These are phyloP conservation scores for Pyrrhoderma noxium DNA, from an alignment of 1,284 basidiomycete genomes.

Conservation along the genomic window DNA sequence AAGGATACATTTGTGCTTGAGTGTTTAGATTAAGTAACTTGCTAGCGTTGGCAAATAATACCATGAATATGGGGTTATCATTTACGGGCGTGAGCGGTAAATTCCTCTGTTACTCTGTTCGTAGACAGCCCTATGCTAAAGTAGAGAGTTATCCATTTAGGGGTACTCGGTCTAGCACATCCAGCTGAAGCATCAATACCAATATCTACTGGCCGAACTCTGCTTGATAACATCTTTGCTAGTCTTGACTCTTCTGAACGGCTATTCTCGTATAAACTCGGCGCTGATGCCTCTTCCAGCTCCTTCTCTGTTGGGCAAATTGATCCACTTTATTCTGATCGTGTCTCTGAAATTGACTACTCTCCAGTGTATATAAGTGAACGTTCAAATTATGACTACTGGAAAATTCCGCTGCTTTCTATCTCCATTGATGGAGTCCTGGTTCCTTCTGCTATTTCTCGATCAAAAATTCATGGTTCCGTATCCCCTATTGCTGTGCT, in stretches of 20 bases:
- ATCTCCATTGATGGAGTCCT: conserved; percentile 38
- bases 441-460: conserved; percentile 33
- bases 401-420: conserved; percentile 45
- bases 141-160: no score
- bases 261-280: conserved; percentile 48
- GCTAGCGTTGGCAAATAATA: conserved; percentile 41
- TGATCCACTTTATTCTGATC: conserved; percentile 34
- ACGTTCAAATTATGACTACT: conserved; percentile 41
- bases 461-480: conserved; percentile 39
- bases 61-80: conserved; percentile 38
- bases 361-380: conserved; percentile 37
- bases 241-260: conserved; percentile 34
- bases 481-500: conserved; percentile 43
- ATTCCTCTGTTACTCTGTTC: neutral
- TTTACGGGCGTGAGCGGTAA: conserved; percentile 44
- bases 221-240: conserved; percentile 44
- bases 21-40: conserved; percentile 15
- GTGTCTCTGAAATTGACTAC: conserved; percentile 31
- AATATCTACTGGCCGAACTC: conserved; percentile 34
- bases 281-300: conserved; percentile 32
- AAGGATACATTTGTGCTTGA: neutral
- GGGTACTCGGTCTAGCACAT: conserved; percentile 48
- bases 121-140: no score
- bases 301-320: conserved; percentile 48
- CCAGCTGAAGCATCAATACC: conserved; percentile 41